Conservation (phyloP, 163 green algal genomes). For the Smithsoniella earleae region DNA sequence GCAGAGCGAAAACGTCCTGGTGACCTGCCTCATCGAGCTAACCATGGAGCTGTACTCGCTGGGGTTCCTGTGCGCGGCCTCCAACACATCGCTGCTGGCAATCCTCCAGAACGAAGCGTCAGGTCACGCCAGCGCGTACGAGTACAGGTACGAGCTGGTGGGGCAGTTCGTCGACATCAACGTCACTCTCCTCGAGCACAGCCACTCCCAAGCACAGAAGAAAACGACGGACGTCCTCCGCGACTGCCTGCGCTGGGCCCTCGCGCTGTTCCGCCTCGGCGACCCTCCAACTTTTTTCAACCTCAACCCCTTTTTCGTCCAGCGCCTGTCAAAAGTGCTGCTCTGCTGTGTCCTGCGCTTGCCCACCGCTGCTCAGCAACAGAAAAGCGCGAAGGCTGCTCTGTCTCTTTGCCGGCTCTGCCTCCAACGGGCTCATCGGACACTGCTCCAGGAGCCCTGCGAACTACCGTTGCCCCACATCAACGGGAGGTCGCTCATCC, state of each 20-base stretch:
- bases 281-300: neutral
- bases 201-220: neutral
- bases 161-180: conserved; percentile 26
- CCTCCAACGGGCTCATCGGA: neutral
- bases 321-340: conserved; percentile 11
- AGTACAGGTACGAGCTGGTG: conserved; percentile 12
- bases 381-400: neutral
- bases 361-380: conserved; percentile 5
- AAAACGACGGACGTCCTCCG: neutral
- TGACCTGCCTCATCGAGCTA: conserved; percentile 27
- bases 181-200: conserved; percentile 9
- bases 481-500: neutral
- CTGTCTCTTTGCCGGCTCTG: conserved; percentile 21
- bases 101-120: conserved; percentile 26
- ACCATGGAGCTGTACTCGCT: conserved; percentile 30
- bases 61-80: conserved; percentile 15
- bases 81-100: conserved; percentile 23
- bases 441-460: too few relatives aligned
- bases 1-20: conserved; percentile 23
- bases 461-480: conserved; percentile 24
- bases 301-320: conserved; percentile 27
- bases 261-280: conserved; percentile 13
- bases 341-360: conserved; percentile 23
- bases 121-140: neutral
- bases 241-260: conserved; percentile 8